phyloP scores from a whole-genome alignment of 2,329 filamentous ascomycete genomes.

The Neonectria hederae region DNA sequence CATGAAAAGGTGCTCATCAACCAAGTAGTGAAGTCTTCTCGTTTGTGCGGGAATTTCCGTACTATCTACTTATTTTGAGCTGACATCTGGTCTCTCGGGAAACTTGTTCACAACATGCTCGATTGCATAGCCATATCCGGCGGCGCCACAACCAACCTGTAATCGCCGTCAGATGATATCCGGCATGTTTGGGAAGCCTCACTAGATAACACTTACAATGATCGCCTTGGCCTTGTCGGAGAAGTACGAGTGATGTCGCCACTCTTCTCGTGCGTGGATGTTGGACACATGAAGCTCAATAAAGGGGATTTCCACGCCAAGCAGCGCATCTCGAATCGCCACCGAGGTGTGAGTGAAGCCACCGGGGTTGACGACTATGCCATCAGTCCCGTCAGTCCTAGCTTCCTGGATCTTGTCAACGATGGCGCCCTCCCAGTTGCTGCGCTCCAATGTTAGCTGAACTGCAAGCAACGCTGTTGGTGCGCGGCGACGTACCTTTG shows the following conservation, averaged over 20 bases:
- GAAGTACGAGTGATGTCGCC: constrained; percentile 25
- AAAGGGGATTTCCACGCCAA: constrained; percentile 23
- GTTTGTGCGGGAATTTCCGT: too few species aligned
- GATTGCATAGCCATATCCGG: constrained; percentile 1
- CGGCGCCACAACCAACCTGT: not conserved
- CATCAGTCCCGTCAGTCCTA: constrained; percentile 17
- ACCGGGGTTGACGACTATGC: constrained; percentile 23
- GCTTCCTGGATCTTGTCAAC: constrained; percentile 25
- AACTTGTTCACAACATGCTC: constrained; percentile 2
- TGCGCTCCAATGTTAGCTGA: not conserved
- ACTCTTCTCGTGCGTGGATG: constrained; percentile 22
- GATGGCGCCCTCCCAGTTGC: constrained; percentile 20
- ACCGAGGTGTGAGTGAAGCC: constrained; percentile 27
- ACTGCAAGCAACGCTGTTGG: not conserved
- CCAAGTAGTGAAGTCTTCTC: too few species aligned
- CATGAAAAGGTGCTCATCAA: too few species aligned
- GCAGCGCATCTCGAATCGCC: constrained; percentile 21
- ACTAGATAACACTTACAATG: not conserved
- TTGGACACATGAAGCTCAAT: constrained; percentile 28
- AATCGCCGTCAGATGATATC: not conserved
- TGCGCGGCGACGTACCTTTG: not conserved
- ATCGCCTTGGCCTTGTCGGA: constrained; percentile 23
- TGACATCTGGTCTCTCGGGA: not conserved
- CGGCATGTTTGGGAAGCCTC: not conserved
- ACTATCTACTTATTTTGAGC: not conserved